Base-by-base conservation (phyloP, 2,329 filamentous ascomycete species). In the Fusarium compactum region DNA sequence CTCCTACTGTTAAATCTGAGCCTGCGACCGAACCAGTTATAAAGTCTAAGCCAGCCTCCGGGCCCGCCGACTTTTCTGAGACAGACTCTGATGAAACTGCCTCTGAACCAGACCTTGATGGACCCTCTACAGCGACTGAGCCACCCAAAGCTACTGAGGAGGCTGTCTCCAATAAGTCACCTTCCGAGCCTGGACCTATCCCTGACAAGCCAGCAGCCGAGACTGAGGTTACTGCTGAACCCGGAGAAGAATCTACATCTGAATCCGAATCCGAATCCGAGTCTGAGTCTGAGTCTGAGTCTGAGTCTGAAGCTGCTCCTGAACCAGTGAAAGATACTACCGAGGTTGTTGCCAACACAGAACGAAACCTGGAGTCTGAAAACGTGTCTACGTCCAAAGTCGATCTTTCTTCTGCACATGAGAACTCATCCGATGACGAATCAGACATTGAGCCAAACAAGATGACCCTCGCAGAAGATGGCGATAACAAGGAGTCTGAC, bases 371-470 rank as follows among this genome's bases (percentile, higher is more conserved):
- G 9, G 50, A 62, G 27, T 22, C 50, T 25, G 51, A 52, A 52
- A 15, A 24, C 16, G 27, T 12, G 44, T 29, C 22, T 16, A 47
- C n/a, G 8, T 20, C 34, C 12, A 40, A 53, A 45, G 22, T 20
- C 16, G 56, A 52, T 29, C 52, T 60, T 47, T 6, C 62, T 41
- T 44, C 34, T 20, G 32, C 30, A 27, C 45, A 61, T n/a, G 62
- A 65, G 18, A 43, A 62, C 20, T 18, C 24, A 16, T 30, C 55
- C 15, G 50, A 57, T 10, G 55, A 41, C 16, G 30, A 60, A 20
- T 32, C 51, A 38, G 53, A 51, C 32, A 12, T 22, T 14, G 51
- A 69, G 46, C 24, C 53, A 20, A 32, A 16, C 15, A 29, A 52
- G 27, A 52, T 40, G 15, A 18, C 10, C 6, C 12, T 43, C 24